These are phyloP conservation scores for Eimeria necatrix DNA, from an alignment of 169 alveolate genomes.

Conservation along the genomic window DNA sequence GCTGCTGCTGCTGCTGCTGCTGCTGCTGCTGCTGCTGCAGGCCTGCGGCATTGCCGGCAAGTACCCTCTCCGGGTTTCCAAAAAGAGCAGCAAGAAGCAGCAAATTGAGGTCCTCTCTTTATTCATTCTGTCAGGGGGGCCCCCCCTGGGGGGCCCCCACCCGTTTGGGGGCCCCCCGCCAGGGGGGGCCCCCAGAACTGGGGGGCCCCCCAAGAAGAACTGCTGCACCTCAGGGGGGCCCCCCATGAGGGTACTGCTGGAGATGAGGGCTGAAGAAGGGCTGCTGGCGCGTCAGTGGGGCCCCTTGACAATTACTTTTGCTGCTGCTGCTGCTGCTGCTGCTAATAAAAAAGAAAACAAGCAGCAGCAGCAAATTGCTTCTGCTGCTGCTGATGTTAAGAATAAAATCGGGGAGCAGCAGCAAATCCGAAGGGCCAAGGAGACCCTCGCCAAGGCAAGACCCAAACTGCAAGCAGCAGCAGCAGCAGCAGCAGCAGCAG, in stretches of 20 bases:
- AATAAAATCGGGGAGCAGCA: neutral
- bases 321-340: neutral
- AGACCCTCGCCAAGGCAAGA: neutral
- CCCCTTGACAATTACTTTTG: conserved; percentile 2
- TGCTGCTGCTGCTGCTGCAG: conserved; percentile 18
- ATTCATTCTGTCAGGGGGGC: neutral
- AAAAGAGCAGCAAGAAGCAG: neutral
- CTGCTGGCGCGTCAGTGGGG: conserved; percentile 34
- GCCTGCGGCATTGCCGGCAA: neutral
- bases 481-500: no score
- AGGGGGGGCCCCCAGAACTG: no score
- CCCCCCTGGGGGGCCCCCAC: neutral
- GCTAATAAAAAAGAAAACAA: no score
- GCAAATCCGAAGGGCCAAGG: neutral
- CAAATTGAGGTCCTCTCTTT: neutral
- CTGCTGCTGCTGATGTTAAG: no score
- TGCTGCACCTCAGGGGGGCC: no score
- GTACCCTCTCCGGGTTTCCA: neutral
- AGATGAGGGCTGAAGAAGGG: neutral
- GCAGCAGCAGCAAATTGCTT: no score
- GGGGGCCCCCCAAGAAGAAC: no score
- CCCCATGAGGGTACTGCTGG: neutral
- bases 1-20: conserved; percentile 15
- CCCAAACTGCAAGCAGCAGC: neutral
- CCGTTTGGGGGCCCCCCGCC: neutral